A percentile compares a stretch with the other conserved stretches of the same genome.
Conservation (phyloP, 164 flowering plant species). For the Aristolochia californica region DNA sequence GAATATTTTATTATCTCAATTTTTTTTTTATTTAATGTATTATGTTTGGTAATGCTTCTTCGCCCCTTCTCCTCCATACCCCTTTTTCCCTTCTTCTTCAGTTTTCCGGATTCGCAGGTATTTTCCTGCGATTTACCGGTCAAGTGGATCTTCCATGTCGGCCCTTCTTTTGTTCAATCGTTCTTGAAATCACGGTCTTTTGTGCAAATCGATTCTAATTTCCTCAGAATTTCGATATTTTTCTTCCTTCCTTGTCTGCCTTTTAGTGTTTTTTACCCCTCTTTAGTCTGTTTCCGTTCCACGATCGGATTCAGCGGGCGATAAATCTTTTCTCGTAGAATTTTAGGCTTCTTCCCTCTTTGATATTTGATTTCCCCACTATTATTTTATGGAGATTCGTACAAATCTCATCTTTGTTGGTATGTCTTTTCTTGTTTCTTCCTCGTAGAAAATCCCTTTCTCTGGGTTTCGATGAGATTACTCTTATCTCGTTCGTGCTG, state of each 20-base stretch:
- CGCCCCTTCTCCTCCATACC: background rate
- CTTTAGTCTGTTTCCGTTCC: background rate
- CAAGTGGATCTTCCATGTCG: background rate
- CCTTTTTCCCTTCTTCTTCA: background rate
- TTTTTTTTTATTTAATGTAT: background rate
- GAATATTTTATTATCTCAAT: background rate
- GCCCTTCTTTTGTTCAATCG: background rate
- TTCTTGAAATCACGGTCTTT: background rate
- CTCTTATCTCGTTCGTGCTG: background rate
- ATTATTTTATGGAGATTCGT: too few species aligned
- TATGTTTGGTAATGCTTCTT: background rate
- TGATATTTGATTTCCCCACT: too few species aligned
- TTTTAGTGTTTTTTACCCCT: background rate
- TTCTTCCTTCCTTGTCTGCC: too few species aligned
- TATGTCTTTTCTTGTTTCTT: background rate
- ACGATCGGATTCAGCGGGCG: background rate
- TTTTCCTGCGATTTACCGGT: too few species aligned
- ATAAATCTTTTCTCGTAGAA: too few species aligned
- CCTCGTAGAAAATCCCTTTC: background rate
- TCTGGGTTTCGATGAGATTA: background rate
- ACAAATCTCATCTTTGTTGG: too few species aligned
- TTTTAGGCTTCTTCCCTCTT: too few species aligned
- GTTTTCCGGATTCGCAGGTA: conserved; percentile 1
- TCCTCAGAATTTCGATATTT: conserved; percentile 1
- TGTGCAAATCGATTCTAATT: background rate